A percentile compares a stretch with the other conserved stretches of the same genome.
phyloP scores from a whole-genome alignment of 306 rosid species.

The Oxytropis ochrocephala region DNA sequence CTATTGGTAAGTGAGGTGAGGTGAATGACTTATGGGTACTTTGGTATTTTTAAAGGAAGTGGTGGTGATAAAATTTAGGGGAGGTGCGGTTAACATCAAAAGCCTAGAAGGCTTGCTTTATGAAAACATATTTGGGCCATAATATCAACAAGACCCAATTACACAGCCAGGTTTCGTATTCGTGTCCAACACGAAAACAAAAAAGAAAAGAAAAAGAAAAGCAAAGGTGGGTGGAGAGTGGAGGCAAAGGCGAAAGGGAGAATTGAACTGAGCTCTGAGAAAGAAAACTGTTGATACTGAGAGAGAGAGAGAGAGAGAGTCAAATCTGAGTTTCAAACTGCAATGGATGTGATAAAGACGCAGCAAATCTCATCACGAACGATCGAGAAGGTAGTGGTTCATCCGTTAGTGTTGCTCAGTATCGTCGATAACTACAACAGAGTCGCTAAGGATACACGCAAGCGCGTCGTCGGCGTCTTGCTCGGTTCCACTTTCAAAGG shows the following conservation, averaged over 20 bases:
- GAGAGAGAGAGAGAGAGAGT: background rate
- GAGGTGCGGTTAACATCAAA: too few species aligned
- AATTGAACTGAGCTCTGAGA: background rate
- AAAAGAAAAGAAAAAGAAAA: background rate
- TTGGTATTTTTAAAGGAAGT: too few species aligned
- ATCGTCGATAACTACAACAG: conserved; percentile 89
- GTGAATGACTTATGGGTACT: too few species aligned
- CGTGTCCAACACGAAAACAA: conserved; percentile 8
- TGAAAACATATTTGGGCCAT: background rate
- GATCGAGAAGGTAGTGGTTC: conserved; percentile 82
- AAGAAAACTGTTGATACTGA: background rate
- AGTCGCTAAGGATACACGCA: conserved; percentile 80
- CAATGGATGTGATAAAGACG: conserved; percentile 82
- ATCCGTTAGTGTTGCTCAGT: conserved; percentile 79
- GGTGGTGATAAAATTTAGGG: too few species aligned
- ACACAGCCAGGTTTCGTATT: background rate
- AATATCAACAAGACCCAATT: background rate
- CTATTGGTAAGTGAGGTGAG: too few species aligned
- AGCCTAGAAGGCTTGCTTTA: background rate
- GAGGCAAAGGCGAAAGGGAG: background rate
- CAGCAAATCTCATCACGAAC: conserved; percentile 71
- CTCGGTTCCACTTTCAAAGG: conserved; percentile 78
- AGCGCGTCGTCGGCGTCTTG: conserved; percentile 79
- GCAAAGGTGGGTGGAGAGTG: background rate
- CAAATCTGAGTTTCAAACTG: background rate